phyloP scores from a whole-genome alignment of 352 stramenopile species.

The Plasmopara viticola region DNA sequence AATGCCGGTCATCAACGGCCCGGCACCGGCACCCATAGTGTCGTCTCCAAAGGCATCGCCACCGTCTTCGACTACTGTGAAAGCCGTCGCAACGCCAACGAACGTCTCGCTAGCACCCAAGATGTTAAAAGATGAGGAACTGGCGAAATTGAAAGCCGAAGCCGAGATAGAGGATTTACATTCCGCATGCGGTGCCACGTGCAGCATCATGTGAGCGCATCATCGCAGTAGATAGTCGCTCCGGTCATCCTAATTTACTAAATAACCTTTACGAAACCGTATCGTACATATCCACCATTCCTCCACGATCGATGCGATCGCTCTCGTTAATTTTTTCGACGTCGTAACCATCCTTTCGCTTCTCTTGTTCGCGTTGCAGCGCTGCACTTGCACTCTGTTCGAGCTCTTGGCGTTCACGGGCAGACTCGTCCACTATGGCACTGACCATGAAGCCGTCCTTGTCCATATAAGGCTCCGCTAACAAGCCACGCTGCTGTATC shows the following conservation, averaged over 20 bases:
- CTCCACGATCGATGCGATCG: conserved; percentile 2
- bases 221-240: conserved; percentile 7
- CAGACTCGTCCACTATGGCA: conserved; percentile 19
- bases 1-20: conserved; percentile 13
- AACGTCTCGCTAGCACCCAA: conserved; percentile 11
- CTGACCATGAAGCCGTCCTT: conserved; percentile 63
- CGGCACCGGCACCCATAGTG: conserved; percentile 13
- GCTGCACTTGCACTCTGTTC: conserved; percentile 31
- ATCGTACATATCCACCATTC: conserved; percentile 10
- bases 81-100: conserved; percentile 2
- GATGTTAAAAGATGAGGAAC: conserved; percentile 22
- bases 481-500: conserved; percentile 45
- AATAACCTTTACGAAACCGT: conserved; percentile 10
- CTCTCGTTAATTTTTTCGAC: conserved; percentile 28
- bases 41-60: conserved; percentile 12
- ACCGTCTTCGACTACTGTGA: conserved; percentile 5
- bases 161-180: conserved; percentile 32
- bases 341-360: conserved; percentile 12
- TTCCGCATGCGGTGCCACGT: conserved; percentile 38
- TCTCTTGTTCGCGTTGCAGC: conserved; percentile 25
- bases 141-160: conserved; percentile 26
- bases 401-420: conserved; percentile 18
- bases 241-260: conserved; percentile 2
- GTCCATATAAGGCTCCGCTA: conserved; percentile 34
- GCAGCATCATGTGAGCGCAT: conserved; percentile 46